Evolutionary conservation across 2,329 filamentous ascomycete genomes (phyloP).

Genomic region (Thelonectria rubi): DNA sequence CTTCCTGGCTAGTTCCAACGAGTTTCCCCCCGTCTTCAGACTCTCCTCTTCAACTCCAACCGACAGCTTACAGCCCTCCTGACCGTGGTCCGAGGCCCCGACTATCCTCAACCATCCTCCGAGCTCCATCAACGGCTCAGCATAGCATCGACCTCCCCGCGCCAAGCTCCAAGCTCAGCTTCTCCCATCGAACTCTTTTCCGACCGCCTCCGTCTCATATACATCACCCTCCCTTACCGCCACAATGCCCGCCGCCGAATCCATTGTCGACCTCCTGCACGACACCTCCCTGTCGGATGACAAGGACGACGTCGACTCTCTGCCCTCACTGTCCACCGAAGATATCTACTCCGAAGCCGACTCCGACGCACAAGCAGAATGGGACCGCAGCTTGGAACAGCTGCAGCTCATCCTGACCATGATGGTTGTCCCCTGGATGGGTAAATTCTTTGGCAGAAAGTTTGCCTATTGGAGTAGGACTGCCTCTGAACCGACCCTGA

Average conservation of each 20-base stretch:
- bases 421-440: conserved; percentile 91
- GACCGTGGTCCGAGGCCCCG: conserved; percentile 30
- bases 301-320: conserved; percentile 67
- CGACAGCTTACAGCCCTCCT: background rate
- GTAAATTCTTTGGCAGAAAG: conserved; percentile 93
- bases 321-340: conserved; percentile 69
- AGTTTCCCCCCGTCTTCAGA: background rate
- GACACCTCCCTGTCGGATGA: conserved; percentile 58
- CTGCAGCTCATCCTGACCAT: conserved; percentile 92
- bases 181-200: background rate
- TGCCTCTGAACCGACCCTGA: conserved; percentile 2
- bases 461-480: conserved; percentile 94
- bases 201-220: background rate
- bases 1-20: background rate
- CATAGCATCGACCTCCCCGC: conserved; percentile 8
- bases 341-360: conserved; percentile 67
- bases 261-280: conserved; percentile 61
- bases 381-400: conserved; percentile 94
- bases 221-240: background rate
- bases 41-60: background rate
- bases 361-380: conserved; percentile 92
- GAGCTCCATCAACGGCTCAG: conserved; percentile 10
- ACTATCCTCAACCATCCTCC: conserved; percentile 6
- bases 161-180: background rate
- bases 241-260: conserved; percentile 53